Conservation (phyloP, 2,329 filamentous ascomycete species). For the Alternaria brassicae region DNA sequence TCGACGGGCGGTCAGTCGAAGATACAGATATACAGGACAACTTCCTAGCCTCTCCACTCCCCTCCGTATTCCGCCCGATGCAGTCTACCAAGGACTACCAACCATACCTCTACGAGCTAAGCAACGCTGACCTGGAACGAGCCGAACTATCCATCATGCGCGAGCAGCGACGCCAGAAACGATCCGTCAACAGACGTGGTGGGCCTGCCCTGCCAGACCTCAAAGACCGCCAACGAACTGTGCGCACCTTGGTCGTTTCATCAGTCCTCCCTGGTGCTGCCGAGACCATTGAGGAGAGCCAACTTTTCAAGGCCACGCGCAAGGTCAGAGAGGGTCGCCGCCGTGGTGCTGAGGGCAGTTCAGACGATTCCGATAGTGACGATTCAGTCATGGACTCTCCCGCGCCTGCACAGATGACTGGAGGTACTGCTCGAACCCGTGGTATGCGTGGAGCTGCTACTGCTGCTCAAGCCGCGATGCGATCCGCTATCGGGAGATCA, state of each 20-base stretch:
- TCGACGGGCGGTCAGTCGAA: slow-evolving; percentile 91
- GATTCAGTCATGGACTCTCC: slow-evolving; percentile 89
- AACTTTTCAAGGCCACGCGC: slow-evolving; percentile 74
- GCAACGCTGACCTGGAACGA: slow-evolving; percentile 85
- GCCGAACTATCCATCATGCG: slow-evolving; percentile 92
- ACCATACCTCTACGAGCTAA: slow-evolving; percentile 92
- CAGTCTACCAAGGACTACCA: slow-evolving; percentile 94
- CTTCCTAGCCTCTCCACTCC: slow-evolving; percentile 84
- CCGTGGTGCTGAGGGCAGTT: slow-evolving; percentile 72
- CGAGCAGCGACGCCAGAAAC: slow-evolving; percentile 92
- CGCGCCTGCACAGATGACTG: slow-evolving; percentile 70
- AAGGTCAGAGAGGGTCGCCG: slow-evolving; percentile 60
- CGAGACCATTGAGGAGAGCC: slow-evolving; percentile 78
- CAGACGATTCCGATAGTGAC: slow-evolving; percentile 91
- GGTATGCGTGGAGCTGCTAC: slow-evolving; percentile 88
- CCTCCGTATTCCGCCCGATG: slow-evolving; percentile 84
- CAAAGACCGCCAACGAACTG: slow-evolving; percentile 91
- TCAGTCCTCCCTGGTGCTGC: slow-evolving; percentile 90
- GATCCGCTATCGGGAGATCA: slow-evolving; percentile 76
- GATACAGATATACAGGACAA: slow-evolving; percentile 86
- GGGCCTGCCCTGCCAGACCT: slow-evolving; percentile 94
- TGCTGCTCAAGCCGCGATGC: slow-evolving; percentile 85
- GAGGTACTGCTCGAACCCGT: slow-evolving; percentile 82
- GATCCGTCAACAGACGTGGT: slow-evolving; percentile 90
- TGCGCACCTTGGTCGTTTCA: slow-evolving; percentile 89